These are phyloP conservation scores for Pyrenophora teres DNA, from an alignment of 2,329 filamentous ascomycete species.

Conservation along the genomic window DNA sequence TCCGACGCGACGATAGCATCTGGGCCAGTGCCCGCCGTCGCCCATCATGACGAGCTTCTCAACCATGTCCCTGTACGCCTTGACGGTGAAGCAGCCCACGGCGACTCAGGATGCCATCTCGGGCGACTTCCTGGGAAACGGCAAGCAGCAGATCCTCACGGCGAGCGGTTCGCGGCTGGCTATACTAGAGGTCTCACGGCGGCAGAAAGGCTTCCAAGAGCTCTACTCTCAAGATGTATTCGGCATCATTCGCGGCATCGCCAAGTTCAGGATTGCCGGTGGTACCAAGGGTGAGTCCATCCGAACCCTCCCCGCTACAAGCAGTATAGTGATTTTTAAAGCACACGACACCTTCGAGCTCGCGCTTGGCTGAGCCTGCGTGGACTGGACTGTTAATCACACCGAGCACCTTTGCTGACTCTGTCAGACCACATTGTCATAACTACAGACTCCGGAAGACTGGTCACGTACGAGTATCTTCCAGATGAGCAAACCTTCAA, in stretches of 20 bases:
- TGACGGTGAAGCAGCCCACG: constrained; percentile 92
- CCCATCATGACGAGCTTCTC: constrained; percentile 91
- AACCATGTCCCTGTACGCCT: constrained; percentile 97
- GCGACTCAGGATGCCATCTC: constrained; percentile 88
- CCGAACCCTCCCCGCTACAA: constrained; percentile 36
- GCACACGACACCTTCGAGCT: constrained; percentile 38
- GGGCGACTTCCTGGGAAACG: constrained; percentile 93
- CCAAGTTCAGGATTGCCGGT: constrained; percentile 88
- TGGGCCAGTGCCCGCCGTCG: constrained; percentile 41
- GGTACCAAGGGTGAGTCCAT: constrained; percentile 85
- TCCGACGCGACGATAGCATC: constrained; percentile 24
- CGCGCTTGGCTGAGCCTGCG: constrained; percentile 29
- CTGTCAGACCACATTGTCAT: constrained; percentile 89
- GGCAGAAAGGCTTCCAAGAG: constrained; percentile 82
- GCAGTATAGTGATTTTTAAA: constrained; percentile 56
- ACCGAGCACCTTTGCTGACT: constrained; percentile 39
- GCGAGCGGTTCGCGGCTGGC: constrained; percentile 89
- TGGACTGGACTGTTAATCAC: constrained; percentile 40
- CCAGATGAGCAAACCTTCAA: constrained; percentile 85
- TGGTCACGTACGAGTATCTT: constrained; percentile 91
- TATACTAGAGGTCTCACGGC: constrained; percentile 82
- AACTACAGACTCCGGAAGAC: constrained; percentile 91
- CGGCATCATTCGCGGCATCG: constrained; percentile 88
- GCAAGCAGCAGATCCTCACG: constrained; percentile 96
- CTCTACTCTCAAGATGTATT: constrained; percentile 93